Conservation (phyloP, 2,329 filamentous ascomycete species). For the Xylariaceae sp. region DNA sequence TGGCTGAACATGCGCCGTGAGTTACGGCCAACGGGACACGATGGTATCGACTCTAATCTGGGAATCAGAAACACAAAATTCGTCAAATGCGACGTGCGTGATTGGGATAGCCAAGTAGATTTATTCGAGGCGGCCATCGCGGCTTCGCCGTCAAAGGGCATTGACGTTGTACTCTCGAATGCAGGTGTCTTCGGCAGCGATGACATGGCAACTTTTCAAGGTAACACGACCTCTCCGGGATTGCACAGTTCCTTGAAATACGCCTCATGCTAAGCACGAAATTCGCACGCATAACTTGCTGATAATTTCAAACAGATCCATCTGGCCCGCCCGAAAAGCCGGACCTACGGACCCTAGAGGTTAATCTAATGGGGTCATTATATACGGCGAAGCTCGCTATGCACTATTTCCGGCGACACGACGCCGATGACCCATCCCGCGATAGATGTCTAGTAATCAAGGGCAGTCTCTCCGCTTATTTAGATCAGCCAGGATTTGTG, state of each 20-base stretch:
- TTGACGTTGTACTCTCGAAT: background rate
- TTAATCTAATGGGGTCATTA: background rate
- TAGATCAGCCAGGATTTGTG: background rate
- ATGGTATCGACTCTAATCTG: background rate
- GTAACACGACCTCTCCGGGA: background rate
- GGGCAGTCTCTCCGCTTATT: background rate
- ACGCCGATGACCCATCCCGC: background rate
- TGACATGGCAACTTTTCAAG: background rate
- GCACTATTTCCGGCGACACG: background rate
- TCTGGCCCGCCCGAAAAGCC: background rate
- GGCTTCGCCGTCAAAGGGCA: background rate
- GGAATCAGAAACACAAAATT: background rate
- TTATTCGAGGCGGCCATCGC: background rate
- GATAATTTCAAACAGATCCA: background rate
- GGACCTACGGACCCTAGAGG: background rate
- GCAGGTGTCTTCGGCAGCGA: background rate
- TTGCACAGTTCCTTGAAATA: too few species aligned
- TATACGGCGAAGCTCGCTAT: background rate
- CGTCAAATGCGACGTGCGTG: background rate
- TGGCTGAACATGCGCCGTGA: background rate
- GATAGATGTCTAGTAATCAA: background rate
- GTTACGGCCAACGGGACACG: background rate
- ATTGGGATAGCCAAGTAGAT: background rate
- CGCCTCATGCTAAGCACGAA: too few species aligned
- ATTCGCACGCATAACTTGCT: background rate